phyloP scores from a whole-genome alignment of 352 stramenopile genomes.

The Pythium periplocum region DNA sequence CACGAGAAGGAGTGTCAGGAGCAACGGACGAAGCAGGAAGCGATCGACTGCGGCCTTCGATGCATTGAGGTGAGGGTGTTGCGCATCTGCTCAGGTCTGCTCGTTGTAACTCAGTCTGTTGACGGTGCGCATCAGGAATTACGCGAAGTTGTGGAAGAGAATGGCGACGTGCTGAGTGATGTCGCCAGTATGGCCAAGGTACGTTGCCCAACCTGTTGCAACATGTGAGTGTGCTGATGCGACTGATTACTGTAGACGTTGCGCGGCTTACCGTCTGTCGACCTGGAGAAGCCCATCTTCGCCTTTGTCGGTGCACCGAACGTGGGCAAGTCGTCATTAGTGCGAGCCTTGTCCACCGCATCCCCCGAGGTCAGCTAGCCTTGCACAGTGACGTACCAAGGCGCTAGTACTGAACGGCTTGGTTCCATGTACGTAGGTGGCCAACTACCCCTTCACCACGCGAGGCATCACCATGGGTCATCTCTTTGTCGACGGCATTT shows the following conservation, averaged over 20 bases:
- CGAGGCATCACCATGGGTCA: constrained; percentile 85
- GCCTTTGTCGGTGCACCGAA: constrained; percentile 82
- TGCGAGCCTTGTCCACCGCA: constrained; percentile 72
- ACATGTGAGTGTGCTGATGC: not conserved
- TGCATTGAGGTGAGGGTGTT: constrained; percentile 53
- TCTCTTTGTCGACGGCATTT: constrained; percentile 77
- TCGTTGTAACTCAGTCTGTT: not conserved
- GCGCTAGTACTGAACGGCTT: not conserved
- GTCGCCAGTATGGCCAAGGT: constrained; percentile 28
- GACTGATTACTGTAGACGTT: constrained; percentile 32
- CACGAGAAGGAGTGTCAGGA: constrained; percentile 64
- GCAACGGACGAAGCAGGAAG: constrained; percentile 76
- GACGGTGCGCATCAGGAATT: constrained; percentile 9
- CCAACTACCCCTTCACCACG: constrained; percentile 87
- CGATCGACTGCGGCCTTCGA: constrained; percentile 60
- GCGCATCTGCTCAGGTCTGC: not conserved
- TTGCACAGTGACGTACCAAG: too few species aligned
- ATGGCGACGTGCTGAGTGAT: constrained; percentile 19
- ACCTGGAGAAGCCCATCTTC: constrained; percentile 79
- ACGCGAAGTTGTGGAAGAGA: constrained; percentile 16
- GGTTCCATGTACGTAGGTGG: constrained; percentile 33
- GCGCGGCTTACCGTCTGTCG: constrained; percentile 67
- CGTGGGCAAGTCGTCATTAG: constrained; percentile 83
- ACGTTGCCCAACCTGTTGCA: not conserved
- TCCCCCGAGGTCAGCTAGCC: constrained; percentile 53